phyloP scores from a whole-genome alignment of 2,329 filamentous ascomycete species.

The Curvularia spicifera region DNA sequence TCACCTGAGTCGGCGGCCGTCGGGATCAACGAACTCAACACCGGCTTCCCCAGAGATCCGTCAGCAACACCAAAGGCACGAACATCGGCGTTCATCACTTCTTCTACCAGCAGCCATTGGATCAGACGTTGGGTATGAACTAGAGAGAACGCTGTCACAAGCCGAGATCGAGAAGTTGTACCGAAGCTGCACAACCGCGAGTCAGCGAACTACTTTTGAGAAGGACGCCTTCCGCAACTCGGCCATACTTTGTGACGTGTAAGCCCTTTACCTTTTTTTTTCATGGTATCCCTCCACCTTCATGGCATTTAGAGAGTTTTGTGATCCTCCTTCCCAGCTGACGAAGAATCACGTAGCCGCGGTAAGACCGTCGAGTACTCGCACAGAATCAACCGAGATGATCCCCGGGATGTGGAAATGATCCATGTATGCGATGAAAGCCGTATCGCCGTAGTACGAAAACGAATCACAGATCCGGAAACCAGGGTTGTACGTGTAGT shows the following conservation, averaged over 20 bases:
- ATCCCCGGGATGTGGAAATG: constrained; percentile 52
- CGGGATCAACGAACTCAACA: constrained; percentile 21
- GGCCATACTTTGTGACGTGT: constrained; percentile 55
- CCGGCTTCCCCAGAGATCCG: constrained; percentile 25
- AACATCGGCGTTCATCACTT: constrained; percentile 24
- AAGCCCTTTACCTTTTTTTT: constrained; percentile 18
- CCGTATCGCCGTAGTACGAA: constrained; percentile 53
- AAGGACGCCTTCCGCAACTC: constrained; percentile 53
- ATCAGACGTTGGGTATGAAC: constrained; percentile 20
- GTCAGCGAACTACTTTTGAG: constrained; percentile 49
- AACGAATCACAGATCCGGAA: constrained; percentile 48
- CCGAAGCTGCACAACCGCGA: constrained; percentile 42
- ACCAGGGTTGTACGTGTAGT: constrained; percentile 45
- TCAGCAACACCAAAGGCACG: constrained; percentile 19
- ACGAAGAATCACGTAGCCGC: constrained; percentile 35
- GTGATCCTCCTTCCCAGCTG: background rate
- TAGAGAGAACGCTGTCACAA: constrained; percentile 22
- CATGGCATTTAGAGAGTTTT: background rate
- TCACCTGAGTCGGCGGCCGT: constrained; percentile 14
- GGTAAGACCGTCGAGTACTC: constrained; percentile 53
- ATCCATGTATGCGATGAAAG: constrained; percentile 47
- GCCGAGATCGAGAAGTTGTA: constrained; percentile 34
- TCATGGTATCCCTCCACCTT: background rate
- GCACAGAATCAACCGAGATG: constrained; percentile 43
- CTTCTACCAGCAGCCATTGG: constrained; percentile 36